Evolutionary conservation across 2,329 filamentous ascomycete species (phyloP), one percentile per base, ranked within the genome.

Genomic region (Phyllosticta paracitricarpa): DNA sequence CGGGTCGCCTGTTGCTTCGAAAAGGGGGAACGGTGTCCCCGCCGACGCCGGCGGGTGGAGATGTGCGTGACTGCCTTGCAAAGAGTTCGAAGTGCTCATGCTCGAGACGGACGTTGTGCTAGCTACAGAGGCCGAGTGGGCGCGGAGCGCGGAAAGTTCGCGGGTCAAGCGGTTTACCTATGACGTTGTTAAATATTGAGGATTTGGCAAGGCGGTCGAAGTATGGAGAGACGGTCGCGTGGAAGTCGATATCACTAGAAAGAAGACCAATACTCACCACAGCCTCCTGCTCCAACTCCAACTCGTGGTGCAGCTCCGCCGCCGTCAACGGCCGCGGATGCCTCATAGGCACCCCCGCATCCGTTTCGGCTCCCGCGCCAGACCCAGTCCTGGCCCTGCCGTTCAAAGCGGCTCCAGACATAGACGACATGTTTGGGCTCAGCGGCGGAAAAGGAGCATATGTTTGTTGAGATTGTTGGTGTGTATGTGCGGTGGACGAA

Each of bases 271-370:
- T 35, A 77, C 85, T 65, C 81, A 94, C 92, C 68, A 97, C 88
- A 40, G 91, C 89, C 75, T 97, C 93, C 69, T 97, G 92, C 72
- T 97, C 93, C 74, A 95, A 94, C 75, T 97, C 93, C 26, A 97
- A 81, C 76, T 96, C 85, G 63, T 89, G 81, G 73, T 97, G 91
- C 64, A 97, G 81, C 73, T 97, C 93, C 3, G 91, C 89, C 1
- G 91, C 87, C 0, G 93, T 97, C 72, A 97, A 77, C 3, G 92
- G 92, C 40, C 90, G 84, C 5, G 93, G 92, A 72, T 96, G 92
- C 64, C 93, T 84, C 68, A 95, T 77, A 3, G 93, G 92, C 12
- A 78, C 68, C 0, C 88, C 89, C 61, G 84, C 54, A 17, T 69
- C 64, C 33, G 59, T 72, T 68, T 28, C 54, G 8, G 53, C 24